These are phyloP conservation scores for Fusarium mexicanum DNA, from an alignment of 2,329 filamentous ascomycete genomes.

Conservation along the genomic window DNA sequence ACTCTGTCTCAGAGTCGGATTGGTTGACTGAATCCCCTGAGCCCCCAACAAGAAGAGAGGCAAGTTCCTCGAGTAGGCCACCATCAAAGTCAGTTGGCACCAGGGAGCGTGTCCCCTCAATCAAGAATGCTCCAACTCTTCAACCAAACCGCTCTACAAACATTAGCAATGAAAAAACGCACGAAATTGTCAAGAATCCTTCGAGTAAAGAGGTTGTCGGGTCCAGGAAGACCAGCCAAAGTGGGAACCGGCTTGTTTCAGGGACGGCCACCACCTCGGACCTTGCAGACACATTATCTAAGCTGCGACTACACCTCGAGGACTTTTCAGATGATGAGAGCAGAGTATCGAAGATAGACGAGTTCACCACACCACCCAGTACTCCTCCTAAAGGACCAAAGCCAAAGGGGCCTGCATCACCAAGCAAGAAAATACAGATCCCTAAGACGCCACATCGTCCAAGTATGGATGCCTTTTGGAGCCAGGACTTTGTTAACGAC, in stretches of 20 bases:
- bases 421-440: conserved; percentile 51
- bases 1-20: conserved; percentile 26
- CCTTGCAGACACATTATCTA: conserved; percentile 38
- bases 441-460: conserved; percentile 64
- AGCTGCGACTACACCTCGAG: conserved; percentile 38
- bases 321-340: conserved; percentile 39
- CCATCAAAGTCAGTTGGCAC: background rate
- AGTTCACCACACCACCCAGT: conserved; percentile 37
- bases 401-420: conserved; percentile 41
- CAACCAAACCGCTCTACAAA: background rate
- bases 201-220: background rate
- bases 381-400: conserved; percentile 30
- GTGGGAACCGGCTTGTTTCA: background rate
- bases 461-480: conserved; percentile 69
- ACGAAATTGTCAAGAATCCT: background rate
- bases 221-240: conserved; percentile 4
- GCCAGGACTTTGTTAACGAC: conserved; percentile 65
- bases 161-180: background rate
- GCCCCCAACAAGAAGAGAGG: background rate
- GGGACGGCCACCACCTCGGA: conserved; percentile 27
- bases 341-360: conserved; percentile 1
- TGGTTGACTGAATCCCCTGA: conserved; percentile 28
- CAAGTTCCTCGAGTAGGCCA: background rate
- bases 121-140: conserved; percentile 8
- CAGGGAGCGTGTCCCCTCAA: background rate